Conservation (phyloP, 805 yeast genomes). For the Kodamaea laetipori region DNA sequence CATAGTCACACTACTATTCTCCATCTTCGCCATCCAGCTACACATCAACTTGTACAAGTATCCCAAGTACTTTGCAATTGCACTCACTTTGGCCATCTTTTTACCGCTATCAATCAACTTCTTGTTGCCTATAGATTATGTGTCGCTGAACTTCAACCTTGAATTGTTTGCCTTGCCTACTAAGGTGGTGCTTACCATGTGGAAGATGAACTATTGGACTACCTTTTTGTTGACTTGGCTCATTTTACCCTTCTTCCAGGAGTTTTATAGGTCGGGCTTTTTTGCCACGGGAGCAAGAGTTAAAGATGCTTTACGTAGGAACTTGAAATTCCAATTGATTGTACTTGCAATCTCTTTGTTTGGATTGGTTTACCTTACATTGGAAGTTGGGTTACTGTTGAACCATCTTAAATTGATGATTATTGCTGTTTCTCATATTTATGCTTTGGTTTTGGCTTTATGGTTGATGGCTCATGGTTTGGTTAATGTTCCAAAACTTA, state of each 20-base stretch:
- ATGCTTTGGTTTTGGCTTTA: constrained; percentile 69
- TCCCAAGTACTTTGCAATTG: constrained; percentile 45
- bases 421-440: constrained; percentile 76
- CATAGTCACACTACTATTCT: constrained; percentile 26
- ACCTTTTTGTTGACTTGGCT: constrained; percentile 82
- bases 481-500: constrained; percentile 61
- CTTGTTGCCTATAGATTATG: constrained; percentile 72
- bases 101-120: constrained; percentile 76
- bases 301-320: constrained; percentile 56
- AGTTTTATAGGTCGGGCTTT: constrained; percentile 71
- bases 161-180: constrained; percentile 50
- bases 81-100: constrained; percentile 61
- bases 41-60: constrained; percentile 38
- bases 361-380: constrained; percentile 60
- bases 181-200: constrained; percentile 51
- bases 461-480: constrained; percentile 88
- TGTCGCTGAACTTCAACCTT: constrained; percentile 42
- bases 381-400: constrained; percentile 55
- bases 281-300: constrained; percentile 49
- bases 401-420: constrained; percentile 63
- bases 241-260: constrained; percentile 69
- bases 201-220: constrained; percentile 80
- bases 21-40: constrained; percentile 36
- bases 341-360: constrained; percentile 53
- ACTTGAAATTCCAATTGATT: constrained; percentile 61